Evolutionary conservation across 1,284 basidiomycete genomes (phyloP).

Genomic region (Ustilago tritici): DNA sequence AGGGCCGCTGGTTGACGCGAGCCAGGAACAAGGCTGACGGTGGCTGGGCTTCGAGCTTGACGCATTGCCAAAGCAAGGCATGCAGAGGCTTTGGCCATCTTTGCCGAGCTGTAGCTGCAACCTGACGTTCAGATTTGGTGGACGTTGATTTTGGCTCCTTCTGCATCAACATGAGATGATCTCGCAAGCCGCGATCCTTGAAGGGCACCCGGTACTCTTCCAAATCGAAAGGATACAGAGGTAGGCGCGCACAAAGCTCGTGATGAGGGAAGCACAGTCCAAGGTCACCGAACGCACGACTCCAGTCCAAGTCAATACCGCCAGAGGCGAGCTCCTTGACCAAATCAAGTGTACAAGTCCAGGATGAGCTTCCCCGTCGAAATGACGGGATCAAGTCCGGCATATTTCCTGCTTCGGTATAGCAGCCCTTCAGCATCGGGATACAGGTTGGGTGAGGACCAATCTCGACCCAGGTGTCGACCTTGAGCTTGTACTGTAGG

Average conservation of each 20-base stretch:
- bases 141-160: not conserved
- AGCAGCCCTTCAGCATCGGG: constrained; percentile 50
- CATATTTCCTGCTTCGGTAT: constrained; percentile 9
- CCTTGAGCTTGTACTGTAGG: constrained; percentile 14
- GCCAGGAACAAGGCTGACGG: constrained; percentile 36
- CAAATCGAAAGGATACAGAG: constrained; percentile 51
- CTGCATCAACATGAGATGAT: constrained; percentile 21
- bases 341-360: constrained; percentile 24
- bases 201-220: constrained; percentile 47
- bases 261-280: constrained; percentile 25
- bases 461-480: constrained; percentile 43
- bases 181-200: constrained; percentile 51
- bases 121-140: not conserved
- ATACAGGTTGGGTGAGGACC: constrained; percentile 51
- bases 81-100: constrained; percentile 21
- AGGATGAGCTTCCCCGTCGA: constrained; percentile 42
- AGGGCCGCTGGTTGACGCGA: constrained; percentile 31
- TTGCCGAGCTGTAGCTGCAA: not conserved
- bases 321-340: constrained; percentile 36
- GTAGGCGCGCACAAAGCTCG: constrained; percentile 25
- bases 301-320: constrained; percentile 32
- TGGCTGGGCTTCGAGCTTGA: constrained; percentile 21
- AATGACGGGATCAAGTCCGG: constrained; percentile 39
- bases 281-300: constrained; percentile 25
- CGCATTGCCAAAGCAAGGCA: constrained; percentile 30